Percentiles rank a stretch among this genome's conserved stretches.
phyloP scores from a whole-genome alignment of 352 stramenopile genomes.

The Globisporangium splendens region DNA sequence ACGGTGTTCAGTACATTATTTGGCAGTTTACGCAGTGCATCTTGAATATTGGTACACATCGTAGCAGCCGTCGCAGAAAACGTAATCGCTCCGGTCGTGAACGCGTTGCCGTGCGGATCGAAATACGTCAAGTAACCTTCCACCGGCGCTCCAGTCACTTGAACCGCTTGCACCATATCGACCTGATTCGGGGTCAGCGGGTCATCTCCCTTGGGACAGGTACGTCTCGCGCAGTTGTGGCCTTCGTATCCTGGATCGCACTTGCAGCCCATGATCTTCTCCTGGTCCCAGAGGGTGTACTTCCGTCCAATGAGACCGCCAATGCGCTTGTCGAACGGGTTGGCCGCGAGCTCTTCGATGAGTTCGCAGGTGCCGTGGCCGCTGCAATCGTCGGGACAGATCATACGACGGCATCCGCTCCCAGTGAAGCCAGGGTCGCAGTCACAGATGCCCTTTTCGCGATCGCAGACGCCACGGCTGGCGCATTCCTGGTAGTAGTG shows the following conservation, averaged over 20 bases:
- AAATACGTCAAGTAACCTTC: conserved; percentile 58
- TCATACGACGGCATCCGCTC: conserved; percentile 50
- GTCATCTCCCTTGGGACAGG: conserved; percentile 85
- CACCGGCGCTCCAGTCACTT: not conserved
- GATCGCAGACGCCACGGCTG: conserved; percentile 72
- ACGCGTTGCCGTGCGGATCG: conserved; percentile 72
- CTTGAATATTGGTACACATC: conserved; percentile 37
- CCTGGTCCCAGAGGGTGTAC: conserved; percentile 70
- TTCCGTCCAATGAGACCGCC: conserved; percentile 16
- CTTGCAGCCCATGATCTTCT: conserved; percentile 68
- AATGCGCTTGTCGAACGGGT: conserved; percentile 45
- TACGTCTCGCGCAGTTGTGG: conserved; percentile 56
- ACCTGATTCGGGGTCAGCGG: conserved; percentile 47
- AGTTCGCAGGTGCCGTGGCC: conserved; percentile 49
- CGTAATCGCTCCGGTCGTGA: conserved; percentile 41
- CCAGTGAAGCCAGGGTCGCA: conserved; percentile 68
- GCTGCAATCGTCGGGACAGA: conserved; percentile 39
- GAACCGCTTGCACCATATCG: conserved; percentile 56
- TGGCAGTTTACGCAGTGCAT: conserved; percentile 36
- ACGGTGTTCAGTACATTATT: conserved; percentile 72
- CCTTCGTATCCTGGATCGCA: conserved; percentile 53
- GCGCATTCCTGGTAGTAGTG: conserved; percentile 75
- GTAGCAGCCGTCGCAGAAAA: conserved; percentile 8
- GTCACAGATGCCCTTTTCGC: conserved; percentile 57
- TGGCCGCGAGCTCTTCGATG: conserved; percentile 45